Percentiles rank a stretch among this genome's conserved stretches.
These are phyloP conservation scores for Debaryomycetaceae sp. DNA, from an alignment of 1,139 yeast genomes.

Conservation along the genomic window DNA sequence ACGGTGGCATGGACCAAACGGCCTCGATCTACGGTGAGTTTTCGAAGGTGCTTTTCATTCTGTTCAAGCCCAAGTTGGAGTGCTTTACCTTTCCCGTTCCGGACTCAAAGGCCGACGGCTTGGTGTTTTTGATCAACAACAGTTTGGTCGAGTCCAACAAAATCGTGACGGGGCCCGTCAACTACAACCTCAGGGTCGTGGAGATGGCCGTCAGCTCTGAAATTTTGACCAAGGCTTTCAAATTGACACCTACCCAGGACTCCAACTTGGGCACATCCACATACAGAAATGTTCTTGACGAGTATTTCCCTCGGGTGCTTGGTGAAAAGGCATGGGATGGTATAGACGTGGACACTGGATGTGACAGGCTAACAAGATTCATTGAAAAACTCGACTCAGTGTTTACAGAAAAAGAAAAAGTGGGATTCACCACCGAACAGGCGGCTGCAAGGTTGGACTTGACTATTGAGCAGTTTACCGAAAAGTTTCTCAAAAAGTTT, in stretches of 20 bases:
- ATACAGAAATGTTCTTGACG: slow-evolving; percentile 61
- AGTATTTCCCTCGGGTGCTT: slow-evolving; percentile 34
- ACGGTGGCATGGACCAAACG: slow-evolving; percentile 79
- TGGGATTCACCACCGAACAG: slow-evolving; percentile 51
- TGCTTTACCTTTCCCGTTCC: slow-evolving; percentile 62
- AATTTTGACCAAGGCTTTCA: slow-evolving; percentile 47
- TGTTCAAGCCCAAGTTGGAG: slow-evolving; percentile 56
- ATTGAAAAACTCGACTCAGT: slow-evolving; percentile 38
- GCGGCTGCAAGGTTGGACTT: slow-evolving; percentile 45
- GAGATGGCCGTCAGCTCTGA: slow-evolving; percentile 67
- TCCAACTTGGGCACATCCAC: slow-evolving; percentile 63
- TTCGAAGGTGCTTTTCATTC: slow-evolving; percentile 57
- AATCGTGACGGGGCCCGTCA: slow-evolving; percentile 65
- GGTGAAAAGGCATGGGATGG: slow-evolving; percentile 46
- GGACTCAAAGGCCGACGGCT: slow-evolving; percentile 33
- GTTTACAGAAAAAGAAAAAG: slow-evolving; percentile 26
- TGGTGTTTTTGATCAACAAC: slow-evolving; percentile 61
- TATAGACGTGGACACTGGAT: slow-evolving; percentile 42
- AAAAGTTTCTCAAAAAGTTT: slow-evolving; percentile 47
- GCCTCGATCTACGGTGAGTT: slow-evolving; percentile 68
- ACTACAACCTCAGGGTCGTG: slow-evolving; percentile 68
- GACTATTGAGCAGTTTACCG: slow-evolving; percentile 39
- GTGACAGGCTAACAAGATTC: slow-evolving; percentile 36
- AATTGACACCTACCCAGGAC: slow-evolving; percentile 43
- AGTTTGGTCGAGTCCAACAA: slow-evolving; percentile 62